Evolutionary conservation across 225 moss, liverwort and hornwort species (phyloP), one percentile per base, ranked within the genome.

Genomic region (Pseudisothecium myosuroides): DNA sequence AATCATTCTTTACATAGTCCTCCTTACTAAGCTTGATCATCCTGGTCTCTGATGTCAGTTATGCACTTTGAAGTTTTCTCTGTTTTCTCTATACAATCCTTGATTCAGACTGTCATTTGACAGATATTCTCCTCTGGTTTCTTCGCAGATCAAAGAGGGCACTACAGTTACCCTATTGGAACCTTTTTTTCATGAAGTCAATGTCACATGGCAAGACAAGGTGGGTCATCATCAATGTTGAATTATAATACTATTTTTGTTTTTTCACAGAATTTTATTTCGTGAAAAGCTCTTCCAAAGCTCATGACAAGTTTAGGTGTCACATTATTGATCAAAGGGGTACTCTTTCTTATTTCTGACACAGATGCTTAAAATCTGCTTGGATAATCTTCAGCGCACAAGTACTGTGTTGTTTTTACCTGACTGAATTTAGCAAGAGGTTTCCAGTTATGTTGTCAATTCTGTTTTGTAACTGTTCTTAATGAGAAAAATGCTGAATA

Each of bases 151-250:
- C 80, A 94, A 87, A 73, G 93, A 94, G 83, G 93, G 93, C 85
- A 83, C 76, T 76, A 89, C 92, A 59, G 73, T 95, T 47, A 95
- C 95, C 75, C 66, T 94, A 82, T 92, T 94, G 86, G 95, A 95
- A 83, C 95, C 95, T 76, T 92, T 90, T 83, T 94, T 88, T 71
- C 95, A 93, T 88, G 90, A 91, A 75, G 90, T 95, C 76, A 89
- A 84, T 76, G 92, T 94, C 60, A 81, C 90, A 66, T 95, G 94
- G 95, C 87, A 91, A 92, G 90, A 93, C 82, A 93, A 94, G 93
- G 94, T 93, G 80, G 65, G 86, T 82, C 54, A 55, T 76, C 31
- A 63, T 80, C 56, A 65, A 50, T 80, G 29, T 41, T 59, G 39
- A 34, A 55, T 86, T 55, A 10, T 17, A 41, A 63, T 45, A n/a